Base-by-base conservation (phyloP, 805 yeast species). In the Lachancea mirantina region DNA sequence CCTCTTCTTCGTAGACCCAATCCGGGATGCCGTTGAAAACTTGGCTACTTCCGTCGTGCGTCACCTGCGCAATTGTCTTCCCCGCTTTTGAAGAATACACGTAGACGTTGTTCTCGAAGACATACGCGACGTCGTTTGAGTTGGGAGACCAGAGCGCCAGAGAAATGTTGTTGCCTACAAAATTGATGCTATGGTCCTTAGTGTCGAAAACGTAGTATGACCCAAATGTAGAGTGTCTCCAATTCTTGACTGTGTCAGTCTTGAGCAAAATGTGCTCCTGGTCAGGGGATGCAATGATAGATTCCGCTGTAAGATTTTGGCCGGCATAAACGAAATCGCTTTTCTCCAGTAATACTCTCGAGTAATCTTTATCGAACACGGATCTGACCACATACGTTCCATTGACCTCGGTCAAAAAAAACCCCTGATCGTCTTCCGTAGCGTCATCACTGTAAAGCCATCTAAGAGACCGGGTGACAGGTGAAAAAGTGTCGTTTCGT, bases 1-100 rank as follows among this genome's bases (percentile, higher is more conserved):
- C 92, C 56, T 85, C 96, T 45, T 85, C 96, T 50, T 87, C 96
- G 46, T 85, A 85, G 6, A 84, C 94, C 96, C 96, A 85, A 51
- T 85, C 95, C 0, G 95, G 94, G 40, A 78, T 78, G 2, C 95
- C 96, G 51, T 87, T 81, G 59, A 85, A 84, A 6, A 84, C 64
- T 41, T 74, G 68, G 1, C 64, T 68, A 20, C 77, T 76, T 10
- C 95, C 95, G 48, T 82, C 92, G 24, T 40, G 39, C 0, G 96
- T 82, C 9, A 83, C 59, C 41, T 75, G 78, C 4, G 47, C 59
- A 0, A 61, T 46, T 1, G 61, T 42, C 13, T 52, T 13, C 21
- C 42, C 36, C 40, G 52, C 26, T 4, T 32, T 28, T 2, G 62
- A 38, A 21, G 72, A 65, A 35, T 68, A 70, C 6, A 82, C 46